Evolutionary conservation across 1,139 yeast genomes (phyloP), one percentile per base, ranked within the genome.

Genomic region (Meyerozyma smithsonii): DNA sequence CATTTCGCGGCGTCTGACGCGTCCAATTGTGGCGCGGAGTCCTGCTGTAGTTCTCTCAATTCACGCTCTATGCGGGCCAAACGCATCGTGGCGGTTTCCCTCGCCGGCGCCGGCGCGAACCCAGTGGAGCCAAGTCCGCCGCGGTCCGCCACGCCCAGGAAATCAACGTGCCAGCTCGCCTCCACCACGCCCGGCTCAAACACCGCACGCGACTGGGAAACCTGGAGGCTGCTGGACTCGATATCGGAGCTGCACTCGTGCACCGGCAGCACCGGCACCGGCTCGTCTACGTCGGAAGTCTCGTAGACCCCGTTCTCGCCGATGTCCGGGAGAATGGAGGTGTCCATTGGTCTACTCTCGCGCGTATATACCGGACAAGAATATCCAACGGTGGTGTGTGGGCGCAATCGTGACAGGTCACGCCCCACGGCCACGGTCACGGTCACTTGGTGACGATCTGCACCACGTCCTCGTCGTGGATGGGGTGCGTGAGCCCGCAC

Each of bases 381-480:
- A 26, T 26, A 5, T 26, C 17, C 30, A 14, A 10, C 12, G 11
- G 25, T 14, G 30, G 30, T 26, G 30, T 26, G 17, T 8, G 30
- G 30, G 17, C 12, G 30, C 30, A 23, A 14, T 65, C n/a, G n/a
- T n/a, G n/a, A n/a, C n/a, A n/a, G n/a, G n/a, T n/a, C n/a, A n/a
- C n/a, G n/a, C n/a, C n/a, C n/a, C n/a, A n/a, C n/a, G n/a, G n/a
- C n/a, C n/a, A n/a, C n/a, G n/a, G n/a, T n/a, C n/a, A n/a, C n/a
- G n/a, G n/a, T n/a, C n/a, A 82, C 61, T 89, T 92, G 20, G 96
- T 81, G 39, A 90, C 87, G 43, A 92, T 80, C 43, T 94, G 84
- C 11, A 92, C 90, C 21, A 92, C 98, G 59, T 92, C 98, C 56
- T 90, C 97, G 56, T 92, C 98, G 49, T 86, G 81, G 14, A 92